Evolutionary conservation across 2,329 filamentous ascomycete genomes (phyloP).

Genomic region (Botrytis paeoniae): DNA sequence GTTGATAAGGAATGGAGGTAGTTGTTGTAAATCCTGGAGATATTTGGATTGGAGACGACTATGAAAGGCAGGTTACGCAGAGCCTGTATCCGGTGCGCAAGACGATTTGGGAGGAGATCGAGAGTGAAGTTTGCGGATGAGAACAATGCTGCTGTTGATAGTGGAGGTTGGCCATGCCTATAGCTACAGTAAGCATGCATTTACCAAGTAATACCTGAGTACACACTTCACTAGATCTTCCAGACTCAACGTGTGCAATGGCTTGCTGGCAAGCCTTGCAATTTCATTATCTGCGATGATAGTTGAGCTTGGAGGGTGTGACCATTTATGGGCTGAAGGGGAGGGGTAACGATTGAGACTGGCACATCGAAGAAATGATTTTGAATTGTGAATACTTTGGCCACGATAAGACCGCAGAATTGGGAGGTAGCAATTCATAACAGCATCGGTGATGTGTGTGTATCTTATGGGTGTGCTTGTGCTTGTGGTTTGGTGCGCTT

Average conservation of each 20-base stretch:
- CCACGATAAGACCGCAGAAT: too few relatives aligned
- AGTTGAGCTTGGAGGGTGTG: constrained; percentile 46
- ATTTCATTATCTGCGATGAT: constrained; percentile 72
- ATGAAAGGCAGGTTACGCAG: constrained; percentile 94
- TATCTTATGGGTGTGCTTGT: too few relatives aligned
- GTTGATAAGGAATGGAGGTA: constrained; percentile 92
- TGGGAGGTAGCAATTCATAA: too few relatives aligned
- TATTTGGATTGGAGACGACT: constrained; percentile 95
- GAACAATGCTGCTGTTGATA: constrained; percentile 76
- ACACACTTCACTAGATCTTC: constrained; percentile 58
- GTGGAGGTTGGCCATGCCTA: constrained; percentile 74
- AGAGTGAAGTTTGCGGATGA: constrained; percentile 95
- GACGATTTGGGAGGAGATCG: constrained; percentile 82
- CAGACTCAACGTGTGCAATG: constrained; percentile 78
- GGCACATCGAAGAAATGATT: too few relatives aligned
- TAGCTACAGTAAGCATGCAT: too few relatives aligned
- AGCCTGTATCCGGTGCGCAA: constrained; percentile 91
- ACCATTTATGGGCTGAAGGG: constrained; percentile 39
- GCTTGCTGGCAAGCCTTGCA: constrained; percentile 70
- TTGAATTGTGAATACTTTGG: too few relatives aligned
- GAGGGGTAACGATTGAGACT: constrained; percentile 30
- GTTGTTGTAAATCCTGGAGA: constrained; percentile 91
- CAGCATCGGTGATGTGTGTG: too few relatives aligned
- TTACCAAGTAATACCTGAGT: too few relatives aligned
- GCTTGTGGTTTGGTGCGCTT: too few relatives aligned